Evolutionary conservation across 2,329 filamentous ascomycete genomes (phyloP), one percentile per base, ranked within the genome.

Genomic region (Alternaria conjuncta): DNA sequence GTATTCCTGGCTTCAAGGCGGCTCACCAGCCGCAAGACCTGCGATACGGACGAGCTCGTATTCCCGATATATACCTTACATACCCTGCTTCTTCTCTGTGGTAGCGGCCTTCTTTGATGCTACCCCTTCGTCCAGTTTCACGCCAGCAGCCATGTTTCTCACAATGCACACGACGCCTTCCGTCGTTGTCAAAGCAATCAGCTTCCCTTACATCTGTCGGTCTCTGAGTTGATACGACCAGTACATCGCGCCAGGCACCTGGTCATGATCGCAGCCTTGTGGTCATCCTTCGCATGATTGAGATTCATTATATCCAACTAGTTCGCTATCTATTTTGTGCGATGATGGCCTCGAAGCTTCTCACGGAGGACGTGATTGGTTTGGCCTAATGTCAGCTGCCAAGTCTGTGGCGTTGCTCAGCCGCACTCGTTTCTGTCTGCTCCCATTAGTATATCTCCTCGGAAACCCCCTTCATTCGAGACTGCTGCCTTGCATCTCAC

Each of bases 1-100:
- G 10, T 28, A 8, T 10, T 18, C 1, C 0, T 6, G 1, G 30
- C 2, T 4, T 3, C 23, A 5, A 20, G 12, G 4, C 15, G 9
- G 25, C 2, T 28, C 4, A 2, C 6, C 10, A 4, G 25, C 3
- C 26, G 15, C 25, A 9, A 49, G 9, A 1, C n/a, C 0, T 3
- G 13, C 46, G 2, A 49, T 49, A 28, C 12, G 8, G 6, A 32
- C 3, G 3, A 32, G 30, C 30, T 8, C 30, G 30, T 32, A 6
- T 7, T 32, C 12, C 30, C 30, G 11, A 30, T 5, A 6, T 30
- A 5, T 12, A 30, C 11, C 11, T 12, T 2, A 3, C 3, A 6
- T 30, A 6, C 5, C 9, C 25, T 26, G 9, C 25, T 6, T 26
- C 25, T 26, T 26, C 5, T 10, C 15, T 26, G 45, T 47, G 11